These are phyloP conservation scores for Xylariaceae sp. DNA, from an alignment of 2,329 filamentous ascomycete species.

Conservation along the genomic window DNA sequence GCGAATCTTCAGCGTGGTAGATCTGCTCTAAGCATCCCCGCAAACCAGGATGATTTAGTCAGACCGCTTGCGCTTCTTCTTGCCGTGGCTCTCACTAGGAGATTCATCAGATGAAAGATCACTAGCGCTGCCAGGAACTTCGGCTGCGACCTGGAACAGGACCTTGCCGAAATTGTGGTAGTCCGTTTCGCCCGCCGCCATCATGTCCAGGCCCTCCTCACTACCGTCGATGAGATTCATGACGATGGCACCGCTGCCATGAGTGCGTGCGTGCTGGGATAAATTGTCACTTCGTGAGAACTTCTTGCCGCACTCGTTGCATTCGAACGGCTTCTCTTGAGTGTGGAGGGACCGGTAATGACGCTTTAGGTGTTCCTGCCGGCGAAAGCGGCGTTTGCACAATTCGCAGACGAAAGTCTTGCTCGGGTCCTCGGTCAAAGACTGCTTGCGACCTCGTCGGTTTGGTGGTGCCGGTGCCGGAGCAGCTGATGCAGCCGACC, in stretches of 20 bases:
- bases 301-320: conserved; percentile 97
- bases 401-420: conserved; percentile 98
- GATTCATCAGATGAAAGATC: conserved; percentile 59
- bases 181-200: conserved; percentile 58
- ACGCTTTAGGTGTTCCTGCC: conserved; percentile 97
- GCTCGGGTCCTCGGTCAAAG: conserved; percentile 92
- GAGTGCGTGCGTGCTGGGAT: conserved; percentile 91
- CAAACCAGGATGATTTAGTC: conserved; percentile 47
- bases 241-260: conserved; percentile 85
- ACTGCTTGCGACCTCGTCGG: conserved; percentile 97
- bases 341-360: conserved; percentile 99
- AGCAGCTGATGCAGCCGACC: conserved; percentile 50
- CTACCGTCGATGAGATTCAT: conserved; percentile 83
- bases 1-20: conserved; percentile 37
- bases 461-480: conserved; percentile 65
- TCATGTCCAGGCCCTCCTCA: conserved; percentile 52
- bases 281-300: conserved; percentile 98
- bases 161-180: conserved; percentile 72
- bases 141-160: conserved; percentile 78
- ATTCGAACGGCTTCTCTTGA: conserved; percentile 97
- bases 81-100: conserved; percentile 50
- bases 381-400: conserved; percentile 95
- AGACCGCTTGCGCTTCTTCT: conserved; percentile 80
- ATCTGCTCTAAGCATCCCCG: conserved; percentile 17
- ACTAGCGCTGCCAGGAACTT: conserved; percentile 67